These are phyloP conservation scores for Biscutella laevigata DNA, from an alignment of 441 rosid genomes.

Conservation along the genomic window DNA sequence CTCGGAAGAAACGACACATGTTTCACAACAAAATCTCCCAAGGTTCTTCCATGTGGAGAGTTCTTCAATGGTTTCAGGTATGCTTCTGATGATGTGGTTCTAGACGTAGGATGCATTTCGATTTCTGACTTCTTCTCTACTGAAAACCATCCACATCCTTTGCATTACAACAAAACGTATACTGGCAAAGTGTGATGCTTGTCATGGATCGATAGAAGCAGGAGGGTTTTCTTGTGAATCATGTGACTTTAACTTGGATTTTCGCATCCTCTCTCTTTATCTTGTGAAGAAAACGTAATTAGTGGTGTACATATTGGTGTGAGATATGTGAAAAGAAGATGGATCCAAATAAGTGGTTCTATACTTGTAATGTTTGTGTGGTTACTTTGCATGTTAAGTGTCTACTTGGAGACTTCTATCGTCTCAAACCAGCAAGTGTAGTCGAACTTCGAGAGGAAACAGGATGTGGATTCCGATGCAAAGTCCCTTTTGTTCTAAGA, in stretches of 20 bases:
- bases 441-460: too few relatives aligned
- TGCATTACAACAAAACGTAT: background rate
- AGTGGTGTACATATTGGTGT: too few relatives aligned
- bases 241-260: background rate
- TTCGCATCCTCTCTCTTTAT: too few relatives aligned
- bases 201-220: background rate
- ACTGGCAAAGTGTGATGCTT: background rate
- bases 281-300: too few relatives aligned
- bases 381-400: too few relatives aligned
- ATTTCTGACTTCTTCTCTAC: background rate
- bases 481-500: too few relatives aligned
- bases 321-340: too few relatives aligned
- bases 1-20: background rate
- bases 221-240: background rate
- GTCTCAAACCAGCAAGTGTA: too few relatives aligned
- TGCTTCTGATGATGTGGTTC: background rate
- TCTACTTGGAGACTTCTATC: too few relatives aligned
- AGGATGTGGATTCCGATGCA: too few relatives aligned
- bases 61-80: conserved; percentile 15
- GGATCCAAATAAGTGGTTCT: too few relatives aligned
- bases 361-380: too few relatives aligned
- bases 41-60: background rate
- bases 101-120: background rate
- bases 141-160: background rate
- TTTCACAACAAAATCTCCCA: background rate